Conservation (phyloP, 208 protist genomes). For the Acanthamoeba sp. region DNA sequence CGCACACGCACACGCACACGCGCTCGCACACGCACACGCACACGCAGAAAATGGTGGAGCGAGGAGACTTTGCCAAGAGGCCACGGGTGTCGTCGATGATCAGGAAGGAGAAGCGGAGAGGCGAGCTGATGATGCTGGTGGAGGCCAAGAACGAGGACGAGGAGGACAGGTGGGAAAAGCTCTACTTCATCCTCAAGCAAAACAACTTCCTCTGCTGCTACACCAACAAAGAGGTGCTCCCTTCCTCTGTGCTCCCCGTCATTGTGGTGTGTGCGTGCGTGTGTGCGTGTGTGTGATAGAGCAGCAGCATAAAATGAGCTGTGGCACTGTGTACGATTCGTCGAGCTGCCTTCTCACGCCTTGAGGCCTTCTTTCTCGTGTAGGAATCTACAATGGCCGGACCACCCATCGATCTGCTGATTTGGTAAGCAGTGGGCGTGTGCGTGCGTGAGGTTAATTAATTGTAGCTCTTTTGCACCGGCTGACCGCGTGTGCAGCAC, state of each 20-base stretch:
- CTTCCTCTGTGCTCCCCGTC: neutral
- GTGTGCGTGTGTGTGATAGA: too few relatives aligned
- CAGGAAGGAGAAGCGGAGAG: slow-evolving; percentile 26
- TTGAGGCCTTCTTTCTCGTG: neutral
- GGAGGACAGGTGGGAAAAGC: slow-evolving; percentile 26
- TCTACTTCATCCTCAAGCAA: slow-evolving; percentile 46
- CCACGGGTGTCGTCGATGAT: slow-evolving; percentile 60
- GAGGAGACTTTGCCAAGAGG: neutral
- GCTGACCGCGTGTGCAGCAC: neutral
- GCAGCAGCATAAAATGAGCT: too few relatives aligned
- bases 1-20: too few relatives aligned
- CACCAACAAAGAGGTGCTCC: slow-evolving; percentile 13
- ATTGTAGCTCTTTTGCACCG: neutral
- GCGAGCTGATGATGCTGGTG: slow-evolving; percentile 25
- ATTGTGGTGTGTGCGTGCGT: neutral
- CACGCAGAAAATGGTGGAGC: slow-evolving; percentile 26
- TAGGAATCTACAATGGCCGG: neutral
- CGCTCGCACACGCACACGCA: neutral
- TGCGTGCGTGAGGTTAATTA: neutral
- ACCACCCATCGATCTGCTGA: slow-evolving; percentile 27
- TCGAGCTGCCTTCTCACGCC: too few relatives aligned
- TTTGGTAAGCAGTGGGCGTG: neutral
- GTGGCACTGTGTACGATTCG: too few relatives aligned
- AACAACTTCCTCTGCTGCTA: slow-evolving; percentile 61
- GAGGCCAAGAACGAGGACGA: slow-evolving; percentile 30